Conservation (phyloP, 129 eudicot genomes). For the Smallanthus sonchifolius region DNA sequence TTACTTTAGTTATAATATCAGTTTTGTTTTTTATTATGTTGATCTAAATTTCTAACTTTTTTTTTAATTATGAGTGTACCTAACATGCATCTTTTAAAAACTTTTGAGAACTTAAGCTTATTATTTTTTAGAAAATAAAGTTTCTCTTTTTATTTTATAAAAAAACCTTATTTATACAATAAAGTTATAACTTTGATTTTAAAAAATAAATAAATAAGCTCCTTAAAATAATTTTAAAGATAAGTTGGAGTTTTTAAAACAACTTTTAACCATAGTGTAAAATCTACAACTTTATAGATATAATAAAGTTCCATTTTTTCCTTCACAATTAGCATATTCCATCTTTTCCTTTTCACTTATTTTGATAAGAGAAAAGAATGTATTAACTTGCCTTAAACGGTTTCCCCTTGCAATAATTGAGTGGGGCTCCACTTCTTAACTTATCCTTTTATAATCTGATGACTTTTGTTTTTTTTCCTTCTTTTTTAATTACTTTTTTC, state of each 20-base stretch:
- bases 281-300: background rate
- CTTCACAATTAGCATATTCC: conserved; percentile 6
- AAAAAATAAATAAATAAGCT: background rate
- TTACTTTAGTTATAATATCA: background rate
- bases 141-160: background rate
- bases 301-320: background rate
- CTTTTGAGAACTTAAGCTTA: background rate
- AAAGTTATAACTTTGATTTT: background rate
- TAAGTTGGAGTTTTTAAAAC: background rate
- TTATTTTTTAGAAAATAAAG: background rate
- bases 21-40: background rate
- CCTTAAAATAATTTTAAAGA: background rate
- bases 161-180: background rate
- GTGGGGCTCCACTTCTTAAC: conserved; percentile 7
- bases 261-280: background rate
- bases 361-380: background rate
- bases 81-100: background rate
- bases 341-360: background rate
- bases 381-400: conserved; percentile 14
- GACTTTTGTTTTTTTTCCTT: background rate
- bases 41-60: background rate
- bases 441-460: conserved; percentile 5
- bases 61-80: background rate
- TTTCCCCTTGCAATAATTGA: conserved; percentile 8
- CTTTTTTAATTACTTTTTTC: background rate